Evolutionary conservation across 148 eudicot species (phyloP).

Genomic region (Vaccinium myrtillus): DNA sequence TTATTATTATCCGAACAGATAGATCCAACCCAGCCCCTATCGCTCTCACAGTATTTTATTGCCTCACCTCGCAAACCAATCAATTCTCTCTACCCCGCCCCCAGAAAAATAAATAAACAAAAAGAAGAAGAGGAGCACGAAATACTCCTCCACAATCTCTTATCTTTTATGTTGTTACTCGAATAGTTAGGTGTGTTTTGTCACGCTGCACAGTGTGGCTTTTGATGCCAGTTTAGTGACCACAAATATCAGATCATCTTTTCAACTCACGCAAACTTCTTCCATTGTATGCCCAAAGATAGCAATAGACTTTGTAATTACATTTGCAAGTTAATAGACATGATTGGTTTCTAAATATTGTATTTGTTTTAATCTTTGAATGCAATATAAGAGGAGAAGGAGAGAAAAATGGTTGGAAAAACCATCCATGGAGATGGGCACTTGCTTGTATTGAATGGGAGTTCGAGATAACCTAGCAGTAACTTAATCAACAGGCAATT

Average conservation of each 20-base stretch:
- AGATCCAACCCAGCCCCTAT: background rate
- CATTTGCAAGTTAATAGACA: background rate
- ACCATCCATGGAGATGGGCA: too few relatives aligned
- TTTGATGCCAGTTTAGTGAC: background rate
- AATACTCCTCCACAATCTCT: too few relatives aligned
- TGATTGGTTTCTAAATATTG: background rate
- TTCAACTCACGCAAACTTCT: background rate
- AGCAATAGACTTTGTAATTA: background rate
- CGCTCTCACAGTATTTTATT: background rate
- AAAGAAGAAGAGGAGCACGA: too few relatives aligned
- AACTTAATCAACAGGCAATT: too few relatives aligned
- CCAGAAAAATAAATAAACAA: too few relatives aligned
- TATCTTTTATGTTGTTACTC: background rate
- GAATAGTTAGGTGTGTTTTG: background rate
- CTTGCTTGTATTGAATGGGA: too few relatives aligned
- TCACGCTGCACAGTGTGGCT: background rate
- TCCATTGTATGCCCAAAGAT: background rate
- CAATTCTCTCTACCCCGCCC: too few relatives aligned
- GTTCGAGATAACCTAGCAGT: too few relatives aligned
- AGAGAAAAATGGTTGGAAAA: too few relatives aligned
- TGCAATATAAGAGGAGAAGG: background rate
- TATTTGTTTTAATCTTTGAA: background rate
- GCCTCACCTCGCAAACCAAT: background rate
- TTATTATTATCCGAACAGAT: background rate
- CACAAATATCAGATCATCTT: background rate